Evolutionary conservation across 306 rosid species (phyloP), one percentile per base, ranked within the genome.

Genomic region (Lotus japonicus): DNA sequence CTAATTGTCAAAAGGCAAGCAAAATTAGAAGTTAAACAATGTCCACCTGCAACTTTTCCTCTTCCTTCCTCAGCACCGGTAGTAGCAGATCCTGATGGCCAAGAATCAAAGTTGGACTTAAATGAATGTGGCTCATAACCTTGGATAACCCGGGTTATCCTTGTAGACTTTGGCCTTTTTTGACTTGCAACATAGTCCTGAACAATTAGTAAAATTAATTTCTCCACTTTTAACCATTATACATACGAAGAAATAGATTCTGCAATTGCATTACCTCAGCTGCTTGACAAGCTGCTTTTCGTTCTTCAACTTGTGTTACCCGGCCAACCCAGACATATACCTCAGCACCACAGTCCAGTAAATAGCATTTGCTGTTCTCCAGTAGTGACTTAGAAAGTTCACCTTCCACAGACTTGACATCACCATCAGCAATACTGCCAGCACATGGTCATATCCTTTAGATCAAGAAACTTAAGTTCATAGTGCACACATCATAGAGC

Each of bases 31-130:
- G 28, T 36, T 18, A 80, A 55, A 41, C 54, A 38, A 58, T 38
- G 13, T 58, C 46, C 63, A 95, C 99, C 99, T 76, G 97, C 97
- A 66, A 95, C 99, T 87, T 95, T 95, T 81, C 99, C 99, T 80
- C 97, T 84, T 86, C 97, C 99, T 67, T 95, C 99, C 80, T 95
- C 99, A 39, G 92, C 75, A 70, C 90, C 85, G 46, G 92, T 68
- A 65, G 86, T 53, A 64, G 87, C 75, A 44, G 97, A 87, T 73
- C 99, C 99, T 41, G 84, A 84, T 71, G 99, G 97, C 99, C 99
- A 95, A 72, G 97, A 77, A 79, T 84, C 96, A 35, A 95, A 95
- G 84, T 88, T 88, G 81, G 96, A 87, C 84, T 90, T 95, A 71
- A 95, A 95, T 44, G 97, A 81, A 81, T 87, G 95, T 50, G 97